These are phyloP conservation scores for Myrica gale DNA, from an alignment of 306 rosid species.

Conservation along the genomic window DNA sequence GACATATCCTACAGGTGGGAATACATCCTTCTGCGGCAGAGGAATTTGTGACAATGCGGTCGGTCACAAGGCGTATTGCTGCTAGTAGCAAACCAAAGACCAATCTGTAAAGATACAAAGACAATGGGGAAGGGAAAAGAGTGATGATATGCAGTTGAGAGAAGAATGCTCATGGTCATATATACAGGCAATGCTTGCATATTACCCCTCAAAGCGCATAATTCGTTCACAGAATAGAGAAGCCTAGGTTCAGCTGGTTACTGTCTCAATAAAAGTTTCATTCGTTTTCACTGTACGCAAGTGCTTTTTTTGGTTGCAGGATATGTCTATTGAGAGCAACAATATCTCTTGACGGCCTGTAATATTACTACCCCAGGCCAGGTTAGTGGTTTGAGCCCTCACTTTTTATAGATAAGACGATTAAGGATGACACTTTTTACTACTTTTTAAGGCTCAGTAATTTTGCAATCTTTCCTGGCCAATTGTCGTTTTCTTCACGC, in stretches of 20 bases:
- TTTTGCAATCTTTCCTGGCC: background rate
- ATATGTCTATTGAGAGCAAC: background rate
- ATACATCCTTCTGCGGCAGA: constrained; percentile 92
- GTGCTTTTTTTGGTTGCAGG: background rate
- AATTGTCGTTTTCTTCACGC: background rate
- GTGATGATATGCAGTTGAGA: background rate
- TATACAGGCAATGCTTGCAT: too few species aligned
- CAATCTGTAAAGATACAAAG: constrained; percentile 33
- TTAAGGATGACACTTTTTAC: background rate
- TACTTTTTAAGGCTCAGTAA: background rate
- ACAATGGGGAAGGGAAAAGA: background rate
- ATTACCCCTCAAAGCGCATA: background rate
- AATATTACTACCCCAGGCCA: background rate
- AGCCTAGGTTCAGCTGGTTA: background rate
- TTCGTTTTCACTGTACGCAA: background rate
- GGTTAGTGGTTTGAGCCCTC: background rate
- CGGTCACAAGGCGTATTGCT: constrained; percentile 60
- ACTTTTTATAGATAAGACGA: background rate
- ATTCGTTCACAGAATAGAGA: background rate
- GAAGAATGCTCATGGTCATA: background rate
- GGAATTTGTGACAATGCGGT: constrained; percentile 95
- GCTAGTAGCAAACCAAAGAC: constrained; percentile 58
- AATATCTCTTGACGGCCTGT: background rate
- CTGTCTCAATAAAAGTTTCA: background rate
- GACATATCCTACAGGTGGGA: constrained; percentile 61